Evolutionary conservation across 257 asterid species (phyloP).

Genomic region (Solanum phureja): DNA sequence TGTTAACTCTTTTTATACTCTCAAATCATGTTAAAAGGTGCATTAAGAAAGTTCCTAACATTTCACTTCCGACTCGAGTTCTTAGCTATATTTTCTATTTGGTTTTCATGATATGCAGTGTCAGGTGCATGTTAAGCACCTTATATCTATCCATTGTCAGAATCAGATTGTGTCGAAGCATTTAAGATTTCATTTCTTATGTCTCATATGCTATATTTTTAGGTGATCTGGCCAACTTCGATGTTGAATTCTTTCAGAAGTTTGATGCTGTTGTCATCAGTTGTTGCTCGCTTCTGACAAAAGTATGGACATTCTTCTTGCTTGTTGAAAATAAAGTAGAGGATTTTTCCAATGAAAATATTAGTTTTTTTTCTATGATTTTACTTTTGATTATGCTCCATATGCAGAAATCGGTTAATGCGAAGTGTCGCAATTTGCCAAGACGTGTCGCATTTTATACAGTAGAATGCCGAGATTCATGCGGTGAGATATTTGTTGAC

Average conservation of each 20-base stretch:
- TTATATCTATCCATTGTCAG: neutral
- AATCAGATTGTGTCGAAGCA: neutral
- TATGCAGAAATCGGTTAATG: conserved; percentile 65
- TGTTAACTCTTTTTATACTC: neutral
- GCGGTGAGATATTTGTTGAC: conserved; percentile 94
- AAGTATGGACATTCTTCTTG: conserved; percentile 12
- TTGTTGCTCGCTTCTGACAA: conserved; percentile 17
- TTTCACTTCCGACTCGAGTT: neutral
- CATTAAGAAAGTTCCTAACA: neutral
- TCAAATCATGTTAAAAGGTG: neutral
- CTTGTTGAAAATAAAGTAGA: neutral
- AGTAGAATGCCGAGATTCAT: conserved; percentile 87
- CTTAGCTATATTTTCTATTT: neutral
- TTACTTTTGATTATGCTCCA: neutral
- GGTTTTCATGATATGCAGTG: neutral
- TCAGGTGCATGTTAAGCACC: neutral
- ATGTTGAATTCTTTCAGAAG: conserved; percentile 21
- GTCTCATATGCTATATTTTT: neutral
- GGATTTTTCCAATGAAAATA: neutral
- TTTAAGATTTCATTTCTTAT: neutral
- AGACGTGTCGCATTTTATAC: conserved; percentile 74
- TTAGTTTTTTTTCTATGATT: neutral
- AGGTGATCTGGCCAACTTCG: conserved; percentile 31
- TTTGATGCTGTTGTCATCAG: conserved; percentile 32
- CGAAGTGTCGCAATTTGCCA: conserved; percentile 66